Evolutionary conservation across 371 early-diverging fungal genomes (phyloP).

Genomic region (Amoeboaphelidium protococcarum): DNA sequence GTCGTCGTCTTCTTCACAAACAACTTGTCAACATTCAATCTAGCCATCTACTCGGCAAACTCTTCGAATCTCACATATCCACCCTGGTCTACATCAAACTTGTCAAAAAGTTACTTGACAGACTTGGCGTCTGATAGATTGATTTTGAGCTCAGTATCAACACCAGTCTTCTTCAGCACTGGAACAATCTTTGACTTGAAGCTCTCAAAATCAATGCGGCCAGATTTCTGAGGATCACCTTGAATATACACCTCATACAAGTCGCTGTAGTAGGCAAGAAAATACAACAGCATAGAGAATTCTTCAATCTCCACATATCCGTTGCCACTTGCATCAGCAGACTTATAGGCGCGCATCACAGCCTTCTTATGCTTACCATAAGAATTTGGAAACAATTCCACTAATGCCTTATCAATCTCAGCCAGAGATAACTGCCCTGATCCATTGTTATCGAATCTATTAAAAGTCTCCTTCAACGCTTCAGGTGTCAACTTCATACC

Average conservation of each 20-base stretch:
- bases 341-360: conserved; percentile 12
- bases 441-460: conserved; percentile 8
- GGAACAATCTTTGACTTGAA: conserved; percentile 3
- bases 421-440: conserved; percentile 10
- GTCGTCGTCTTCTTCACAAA: too few species aligned
- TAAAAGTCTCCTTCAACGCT: neutral
- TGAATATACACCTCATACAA: conserved; percentile 5
- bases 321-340: conserved; percentile 7
- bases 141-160: conserved; percentile 1
- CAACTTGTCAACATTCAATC: too few species aligned
- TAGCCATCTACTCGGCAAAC: conserved; percentile 1
- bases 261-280: conserved; percentile 5
- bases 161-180: neutral
- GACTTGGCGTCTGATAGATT: conserved; percentile 6
- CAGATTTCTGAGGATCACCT: conserved; percentile 7
- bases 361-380: conserved; percentile 8
- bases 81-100: conserved; percentile 7
- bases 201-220: conserved; percentile 5
- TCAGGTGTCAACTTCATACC: neutral
- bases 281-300: conserved; percentile 5
- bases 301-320: conserved; percentile 8
- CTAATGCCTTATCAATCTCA: conserved; percentile 8
- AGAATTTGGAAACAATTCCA: conserved; percentile 3
- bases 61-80: conserved; percentile 9
- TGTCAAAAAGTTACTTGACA: too few species aligned